Conservation (phyloP, 2,329 filamentous ascomycete species). For the Zasmidium citrigriseum region DNA sequence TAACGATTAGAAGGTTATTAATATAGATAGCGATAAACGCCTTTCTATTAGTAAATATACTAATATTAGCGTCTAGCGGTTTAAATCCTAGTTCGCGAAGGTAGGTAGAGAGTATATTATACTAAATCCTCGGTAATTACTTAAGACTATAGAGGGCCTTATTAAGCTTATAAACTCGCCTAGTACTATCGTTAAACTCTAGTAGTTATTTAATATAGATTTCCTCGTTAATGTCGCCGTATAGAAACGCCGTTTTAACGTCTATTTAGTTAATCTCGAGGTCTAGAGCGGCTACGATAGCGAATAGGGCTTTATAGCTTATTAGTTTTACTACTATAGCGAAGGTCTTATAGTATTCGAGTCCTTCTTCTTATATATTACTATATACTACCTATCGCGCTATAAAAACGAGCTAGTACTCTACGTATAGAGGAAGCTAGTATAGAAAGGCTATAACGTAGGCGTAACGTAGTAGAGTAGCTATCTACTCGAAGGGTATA, state of each 20-base stretch:
- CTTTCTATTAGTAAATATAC: conserved; percentile 17
- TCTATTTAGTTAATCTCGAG: conserved; percentile 35
- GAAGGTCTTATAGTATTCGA: not conserved
- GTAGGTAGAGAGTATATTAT: conserved; percentile 21
- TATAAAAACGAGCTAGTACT: no score
- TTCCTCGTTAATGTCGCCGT: conserved; percentile 29
- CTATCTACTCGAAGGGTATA: no score
- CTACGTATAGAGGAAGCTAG: no score
- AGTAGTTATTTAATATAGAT: conserved; percentile 31
- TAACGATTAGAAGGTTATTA: conserved; percentile 31
- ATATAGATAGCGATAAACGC: conserved; percentile 27
- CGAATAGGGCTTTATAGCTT: conserved; percentile 30
- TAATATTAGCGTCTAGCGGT: conserved; percentile 11
- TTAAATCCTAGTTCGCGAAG: conserved; percentile 23
- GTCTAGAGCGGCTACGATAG: conserved; percentile 21
- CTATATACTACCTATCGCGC: not conserved
- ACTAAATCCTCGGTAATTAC: conserved; percentile 31
- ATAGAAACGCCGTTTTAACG: conserved; percentile 36
- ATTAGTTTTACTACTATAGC: not conserved
- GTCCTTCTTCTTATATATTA: not conserved
- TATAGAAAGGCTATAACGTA: no score
- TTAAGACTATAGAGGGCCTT: conserved; percentile 37
- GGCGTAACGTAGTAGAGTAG: no score
- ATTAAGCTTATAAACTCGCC: conserved; percentile 22
- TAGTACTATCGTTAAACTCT: conserved; percentile 8